Evolutionary conservation across 2,329 filamentous ascomycete genomes (phyloP), one percentile per base, ranked within the genome.

Genomic region (Exophiala sp.): DNA sequence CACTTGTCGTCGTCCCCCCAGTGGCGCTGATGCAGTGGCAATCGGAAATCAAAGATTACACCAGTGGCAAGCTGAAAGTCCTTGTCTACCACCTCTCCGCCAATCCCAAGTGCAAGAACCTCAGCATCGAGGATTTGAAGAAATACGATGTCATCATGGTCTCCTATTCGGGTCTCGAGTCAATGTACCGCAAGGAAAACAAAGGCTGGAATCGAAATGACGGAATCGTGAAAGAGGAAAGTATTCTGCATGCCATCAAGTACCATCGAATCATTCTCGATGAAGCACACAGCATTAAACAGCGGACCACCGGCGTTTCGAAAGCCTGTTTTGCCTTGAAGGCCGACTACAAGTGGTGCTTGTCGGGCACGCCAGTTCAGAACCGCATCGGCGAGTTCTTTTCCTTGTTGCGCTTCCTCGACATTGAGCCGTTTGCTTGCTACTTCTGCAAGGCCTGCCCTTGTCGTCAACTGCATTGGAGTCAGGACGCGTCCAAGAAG

Each of bases 321-420:
- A 95, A 88, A 68, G 91, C 93, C 34, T 97, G 91, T 66, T 97
- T 97, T 65, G 89, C 90, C 1, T 74, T 98, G 35, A 83, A 89
- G 53, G 86, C 86, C 14, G 82, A 79, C 14, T 95, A 93, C 70
- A 94, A 94, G 61, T 97, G 93, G 88, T 98, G 93, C 65, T 75
- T 98, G 52, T 93, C 87, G 13, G 93, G 93, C 7, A 98, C 93
- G 1, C 93, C 93, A 0, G 81, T 98, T 1, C 93, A 98, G 67
- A 98, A 97, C 64, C 85, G 91, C 46, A 97, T 97, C 58, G 91
- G 93, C 63, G 91, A 97, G 66, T 94, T 96, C 67, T 96, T 97
- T 70, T 97, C 91, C 0, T 74, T 97, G 18, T 76, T 98, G 48
- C 85, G 93, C 2, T 98, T 98, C 68, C 78, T 98, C 23, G 86